phyloP scores from a whole-genome alignment of 2,329 filamentous ascomycete species.

The Aureobasidium sp. region DNA sequence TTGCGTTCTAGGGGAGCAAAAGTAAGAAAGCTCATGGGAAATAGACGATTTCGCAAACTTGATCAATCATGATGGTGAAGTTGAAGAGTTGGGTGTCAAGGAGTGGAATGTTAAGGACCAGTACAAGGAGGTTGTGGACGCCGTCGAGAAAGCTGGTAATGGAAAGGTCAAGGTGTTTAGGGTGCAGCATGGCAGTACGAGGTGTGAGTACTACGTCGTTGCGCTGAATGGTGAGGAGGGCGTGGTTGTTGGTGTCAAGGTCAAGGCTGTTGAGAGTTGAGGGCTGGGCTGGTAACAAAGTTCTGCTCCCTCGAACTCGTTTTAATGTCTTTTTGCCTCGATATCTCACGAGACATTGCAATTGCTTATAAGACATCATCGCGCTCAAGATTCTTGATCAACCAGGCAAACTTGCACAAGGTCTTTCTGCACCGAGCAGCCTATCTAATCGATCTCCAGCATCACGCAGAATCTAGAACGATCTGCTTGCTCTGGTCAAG shows the following conservation, averaged over 20 bases:
- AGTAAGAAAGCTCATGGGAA: not conserved
- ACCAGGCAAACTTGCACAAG: too few relatives aligned
- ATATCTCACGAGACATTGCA: too few relatives aligned
- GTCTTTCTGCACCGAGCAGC: too few relatives aligned
- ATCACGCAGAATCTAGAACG: too few relatives aligned
- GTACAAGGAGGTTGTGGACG: constrained; percentile 63
- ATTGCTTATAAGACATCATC: too few relatives aligned
- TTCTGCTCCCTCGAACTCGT: too few relatives aligned
- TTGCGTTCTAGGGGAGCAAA: not conserved
- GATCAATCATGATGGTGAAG: constrained; percentile 52
- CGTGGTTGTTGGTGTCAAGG: constrained; percentile 69
- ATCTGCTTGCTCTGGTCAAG: too few relatives aligned
- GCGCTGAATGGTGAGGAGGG: constrained; percentile 53
- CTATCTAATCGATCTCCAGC: too few relatives aligned
- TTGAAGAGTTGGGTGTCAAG: constrained; percentile 59
- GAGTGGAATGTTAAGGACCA: constrained; percentile 68
- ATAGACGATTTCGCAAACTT: constrained; percentile 64
- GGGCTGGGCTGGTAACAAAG: too few relatives aligned
- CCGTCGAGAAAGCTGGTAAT: constrained; percentile 57
- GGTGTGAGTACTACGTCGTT: constrained; percentile 75
- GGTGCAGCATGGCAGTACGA: constrained; percentile 55
- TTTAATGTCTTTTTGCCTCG: too few relatives aligned
- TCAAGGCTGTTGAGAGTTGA: constrained; percentile 62
- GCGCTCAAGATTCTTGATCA: too few relatives aligned
- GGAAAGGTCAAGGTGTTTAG: constrained; percentile 64